These are phyloP conservation scores for Candida boleticola DNA, from an alignment of 805 yeast genomes.

Conservation along the genomic window DNA sequence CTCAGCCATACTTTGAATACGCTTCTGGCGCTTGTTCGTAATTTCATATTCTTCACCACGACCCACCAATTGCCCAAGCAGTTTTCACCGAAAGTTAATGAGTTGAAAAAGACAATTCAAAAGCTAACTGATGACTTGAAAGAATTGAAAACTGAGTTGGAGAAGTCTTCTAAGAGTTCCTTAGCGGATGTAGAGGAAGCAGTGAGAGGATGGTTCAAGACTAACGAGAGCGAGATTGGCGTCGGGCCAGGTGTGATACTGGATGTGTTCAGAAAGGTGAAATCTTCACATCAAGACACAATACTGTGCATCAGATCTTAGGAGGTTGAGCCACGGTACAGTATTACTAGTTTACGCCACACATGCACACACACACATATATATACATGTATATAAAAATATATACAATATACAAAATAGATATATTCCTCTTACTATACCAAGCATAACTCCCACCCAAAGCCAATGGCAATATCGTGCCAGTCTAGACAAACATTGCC, in stretches of 20 bases:
- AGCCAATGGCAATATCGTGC: slow-evolving; percentile 34
- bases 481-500: slow-evolving; percentile 39
- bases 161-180: neutral
- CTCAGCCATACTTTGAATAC: slow-evolving; percentile 15
- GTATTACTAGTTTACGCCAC: no score
- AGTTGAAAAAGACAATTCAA: slow-evolving; percentile 1
- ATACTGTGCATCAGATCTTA: no score
- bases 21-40: slow-evolving; percentile 7
- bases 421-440: no score
- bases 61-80: slow-evolving; percentile 9
- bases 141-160: neutral
- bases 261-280: neutral
- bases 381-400: neutral
- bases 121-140: slow-evolving; percentile 3
- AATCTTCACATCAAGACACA: neutral
- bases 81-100: slow-evolving; percentile 8
- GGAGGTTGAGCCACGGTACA: no score
- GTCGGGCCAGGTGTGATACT: neutral
- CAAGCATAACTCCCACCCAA: slow-evolving; percentile 36
- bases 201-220: neutral
- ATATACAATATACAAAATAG: no score
- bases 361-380: neutral
- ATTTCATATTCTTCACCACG: slow-evolving; percentile 3
- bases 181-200: neutral
- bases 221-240: neutral